These are phyloP conservation scores for Starmerella apis DNA, from an alignment of 805 yeast genomes.

Conservation along the genomic window DNA sequence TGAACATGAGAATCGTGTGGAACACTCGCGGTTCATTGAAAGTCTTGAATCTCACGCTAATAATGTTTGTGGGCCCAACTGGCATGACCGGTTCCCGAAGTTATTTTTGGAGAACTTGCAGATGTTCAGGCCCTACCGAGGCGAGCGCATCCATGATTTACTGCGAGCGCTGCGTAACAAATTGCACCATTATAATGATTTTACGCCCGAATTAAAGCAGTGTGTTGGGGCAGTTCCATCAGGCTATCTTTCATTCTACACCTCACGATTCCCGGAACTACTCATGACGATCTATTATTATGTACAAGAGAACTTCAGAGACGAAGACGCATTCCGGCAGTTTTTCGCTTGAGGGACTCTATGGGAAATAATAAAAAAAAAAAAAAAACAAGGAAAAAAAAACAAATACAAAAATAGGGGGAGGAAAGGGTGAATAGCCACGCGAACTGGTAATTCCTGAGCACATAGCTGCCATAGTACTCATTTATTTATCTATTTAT, in stretches of 20 bases:
- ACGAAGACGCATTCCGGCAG: conserved; percentile 14
- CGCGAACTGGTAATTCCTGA: too few relatives aligned
- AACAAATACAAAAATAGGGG: too few relatives aligned
- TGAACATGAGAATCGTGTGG: conserved; percentile 74
- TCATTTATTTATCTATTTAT: conserved; percentile 1
- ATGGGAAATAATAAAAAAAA: too few relatives aligned
- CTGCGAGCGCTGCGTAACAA: conserved; percentile 85
- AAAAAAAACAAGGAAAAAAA: too few relatives aligned
- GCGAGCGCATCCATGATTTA: conserved; percentile 69
- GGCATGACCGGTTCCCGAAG: conserved; percentile 68
- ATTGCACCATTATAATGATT: conserved; percentile 86
- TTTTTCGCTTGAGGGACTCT: conserved; percentile 1
- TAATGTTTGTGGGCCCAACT: conserved; percentile 46
- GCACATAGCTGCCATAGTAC: too few relatives aligned
- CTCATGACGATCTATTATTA: conserved; percentile 58
- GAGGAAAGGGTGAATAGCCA: too few relatives aligned
- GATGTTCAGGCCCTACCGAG: conserved; percentile 78
- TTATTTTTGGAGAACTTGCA: conserved; percentile 73
- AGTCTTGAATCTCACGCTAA: conserved; percentile 45
- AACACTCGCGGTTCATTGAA: conserved; percentile 52
- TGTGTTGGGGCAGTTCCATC: conserved; percentile 72
- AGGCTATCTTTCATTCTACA: conserved; percentile 74
- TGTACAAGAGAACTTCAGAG: conserved; percentile 16
- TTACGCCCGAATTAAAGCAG: conserved; percentile 43
- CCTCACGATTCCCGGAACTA: conserved; percentile 62